A percentile compares a stretch with the other conserved stretches of the same genome.
Conservation (phyloP, 2,329 filamentous ascomycete species). For the Decorospora gaudefroyi region DNA sequence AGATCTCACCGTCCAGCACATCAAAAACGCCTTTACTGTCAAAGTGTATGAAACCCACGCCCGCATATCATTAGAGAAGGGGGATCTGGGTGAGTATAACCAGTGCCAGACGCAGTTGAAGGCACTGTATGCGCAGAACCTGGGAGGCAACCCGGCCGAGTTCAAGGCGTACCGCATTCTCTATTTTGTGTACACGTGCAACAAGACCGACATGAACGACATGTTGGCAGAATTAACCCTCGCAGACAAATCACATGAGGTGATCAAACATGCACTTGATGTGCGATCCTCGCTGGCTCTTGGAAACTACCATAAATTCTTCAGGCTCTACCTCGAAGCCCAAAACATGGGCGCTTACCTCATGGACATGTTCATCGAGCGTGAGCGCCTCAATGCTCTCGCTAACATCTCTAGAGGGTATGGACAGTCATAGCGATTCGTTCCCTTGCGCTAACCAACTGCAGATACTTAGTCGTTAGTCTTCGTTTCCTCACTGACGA, state of each 20-base stretch:
- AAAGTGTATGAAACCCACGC: conserved; percentile 97
- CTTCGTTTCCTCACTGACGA: conserved; percentile 94
- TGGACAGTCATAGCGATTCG: conserved; percentile 50
- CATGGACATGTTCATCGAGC: conserved; percentile 98
- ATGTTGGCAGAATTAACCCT: conserved; percentile 97
- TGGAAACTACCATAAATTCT: conserved; percentile 97
- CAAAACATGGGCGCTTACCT: conserved; percentile 97
- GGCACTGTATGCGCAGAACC: conserved; percentile 81
- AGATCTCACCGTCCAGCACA: conserved; percentile 95
- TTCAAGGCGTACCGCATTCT: conserved; percentile 99
- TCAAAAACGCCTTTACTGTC: conserved; percentile 96
- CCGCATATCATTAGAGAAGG: conserved; percentile 95
- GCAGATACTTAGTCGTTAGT: conserved; percentile 87
- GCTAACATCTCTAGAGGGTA: conserved; percentile 94
- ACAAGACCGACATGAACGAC: conserved; percentile 97
- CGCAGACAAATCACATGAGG: conserved; percentile 93
- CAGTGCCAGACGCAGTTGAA: conserved; percentile 98
- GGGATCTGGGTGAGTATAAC: conserved; percentile 99
- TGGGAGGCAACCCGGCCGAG: conserved; percentile 88
- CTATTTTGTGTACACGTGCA: conserved; percentile 99
- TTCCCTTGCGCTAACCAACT: conserved; percentile 53
- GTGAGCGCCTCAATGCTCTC: conserved; percentile 88
- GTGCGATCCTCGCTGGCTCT: conserved; percentile 90
- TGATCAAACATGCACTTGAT: conserved; percentile 78
- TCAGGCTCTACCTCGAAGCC: conserved; percentile 90